phyloP scores from a whole-genome alignment of 441 rosid species.

The Aquilaria agallochum region DNA sequence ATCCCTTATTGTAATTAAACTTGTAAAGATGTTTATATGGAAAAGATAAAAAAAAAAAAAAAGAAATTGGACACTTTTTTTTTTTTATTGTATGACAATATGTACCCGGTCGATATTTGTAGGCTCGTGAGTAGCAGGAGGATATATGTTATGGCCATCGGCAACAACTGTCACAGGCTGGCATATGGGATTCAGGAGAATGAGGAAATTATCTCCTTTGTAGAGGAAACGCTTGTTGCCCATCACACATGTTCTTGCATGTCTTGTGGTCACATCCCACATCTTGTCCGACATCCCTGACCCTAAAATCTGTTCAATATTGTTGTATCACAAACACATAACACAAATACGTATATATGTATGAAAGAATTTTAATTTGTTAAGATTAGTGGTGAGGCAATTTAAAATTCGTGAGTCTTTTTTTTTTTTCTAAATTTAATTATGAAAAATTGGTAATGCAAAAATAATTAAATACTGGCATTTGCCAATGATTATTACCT shows the following conservation, averaged over 20 bases:
- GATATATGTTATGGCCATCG: conserved; percentile 28
- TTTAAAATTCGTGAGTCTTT: not conserved
- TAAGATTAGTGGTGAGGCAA: not conserved
- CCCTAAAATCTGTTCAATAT: conserved; percentile 53
- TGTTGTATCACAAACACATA: not conserved
- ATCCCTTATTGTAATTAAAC: too few species aligned
- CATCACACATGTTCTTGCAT: conserved; percentile 63
- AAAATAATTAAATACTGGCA: not conserved
- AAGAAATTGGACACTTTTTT: not conserved
- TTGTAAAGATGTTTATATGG: too few species aligned
- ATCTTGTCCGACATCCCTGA: conserved; percentile 73
- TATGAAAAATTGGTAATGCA: too few species aligned
- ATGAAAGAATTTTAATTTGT: not conserved
- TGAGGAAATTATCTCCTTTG: conserved; percentile 22
- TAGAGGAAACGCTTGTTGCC: conserved; percentile 52
- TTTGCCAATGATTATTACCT: conserved; percentile 23
- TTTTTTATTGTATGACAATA: too few species aligned
- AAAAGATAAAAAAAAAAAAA: not conserved
- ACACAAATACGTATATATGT: not conserved
- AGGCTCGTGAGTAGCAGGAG: conserved; percentile 21
- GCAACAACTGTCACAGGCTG: conserved; percentile 47
- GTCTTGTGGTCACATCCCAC: conserved; percentile 78
- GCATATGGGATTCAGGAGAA: conserved; percentile 67
- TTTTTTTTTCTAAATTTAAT: too few species aligned
- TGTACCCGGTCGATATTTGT: conserved; percentile 36